A percentile compares a stretch with the other conserved stretches of the same genome.
Conservation (phyloP, 257 asterid species). For the Leptodermis oblonga region DNA sequence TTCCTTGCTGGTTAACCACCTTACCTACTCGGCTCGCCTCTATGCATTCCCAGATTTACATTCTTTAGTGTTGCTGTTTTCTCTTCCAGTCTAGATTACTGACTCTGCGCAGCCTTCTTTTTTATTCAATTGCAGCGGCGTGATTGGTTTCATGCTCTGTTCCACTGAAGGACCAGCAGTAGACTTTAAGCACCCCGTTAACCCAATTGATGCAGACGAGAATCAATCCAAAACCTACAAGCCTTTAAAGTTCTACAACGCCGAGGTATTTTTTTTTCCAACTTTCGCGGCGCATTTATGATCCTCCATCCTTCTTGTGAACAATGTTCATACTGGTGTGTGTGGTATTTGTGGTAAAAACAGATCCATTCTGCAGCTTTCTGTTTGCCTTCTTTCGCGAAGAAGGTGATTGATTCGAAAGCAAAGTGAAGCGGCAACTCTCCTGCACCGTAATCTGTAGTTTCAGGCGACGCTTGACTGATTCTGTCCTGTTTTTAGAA, state of each 20-base stretch:
- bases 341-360: not conserved
- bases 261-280: constrained; percentile 52
- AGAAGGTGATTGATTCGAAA: constrained; percentile 69
- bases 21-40: not conserved
- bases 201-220: constrained; percentile 56
- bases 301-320: not conserved
- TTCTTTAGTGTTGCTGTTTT: not conserved
- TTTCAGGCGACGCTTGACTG: not conserved
- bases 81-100: not conserved
- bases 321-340: too few species aligned
- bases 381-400: constrained; percentile 91
- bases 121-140: constrained; percentile 48
- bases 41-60: too few species aligned
- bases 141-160: constrained; percentile 86
- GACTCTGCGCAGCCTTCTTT: not conserved
- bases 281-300: not conserved
- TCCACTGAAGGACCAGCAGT: constrained; percentile 77
- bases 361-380: constrained; percentile 95
- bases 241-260: constrained; percentile 72
- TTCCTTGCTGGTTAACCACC: not conserved
- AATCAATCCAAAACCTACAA: constrained; percentile 29
- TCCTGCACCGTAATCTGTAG: not conserved
- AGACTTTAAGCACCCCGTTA: constrained; percentile 64
- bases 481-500: not conserved
- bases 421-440: constrained; percentile 27